phyloP scores from a whole-genome alignment of 768 basidiomycete genomes.

The Psilocybe sp. region DNA sequence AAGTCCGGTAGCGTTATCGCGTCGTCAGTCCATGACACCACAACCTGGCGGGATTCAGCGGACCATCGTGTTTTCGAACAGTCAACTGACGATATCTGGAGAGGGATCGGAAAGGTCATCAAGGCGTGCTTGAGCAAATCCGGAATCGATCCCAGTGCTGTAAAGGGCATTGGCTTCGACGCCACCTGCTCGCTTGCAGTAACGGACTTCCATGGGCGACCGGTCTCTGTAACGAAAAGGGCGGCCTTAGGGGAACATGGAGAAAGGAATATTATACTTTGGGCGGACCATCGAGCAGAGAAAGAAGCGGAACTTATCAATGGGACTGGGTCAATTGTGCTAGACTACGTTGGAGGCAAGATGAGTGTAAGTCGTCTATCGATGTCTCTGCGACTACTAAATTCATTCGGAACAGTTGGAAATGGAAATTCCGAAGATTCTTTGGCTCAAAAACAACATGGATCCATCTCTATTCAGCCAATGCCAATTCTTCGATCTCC shows the following conservation, averaged over 20 bases:
- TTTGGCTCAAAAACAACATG: slow-evolving; percentile 96
- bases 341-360: slow-evolving; percentile 93
- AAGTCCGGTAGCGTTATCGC: slow-evolving; percentile 67
- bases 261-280: slow-evolving; percentile 86
- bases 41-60: slow-evolving; percentile 77
- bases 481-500: slow-evolving; percentile 87
- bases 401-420: slow-evolving; percentile 58
- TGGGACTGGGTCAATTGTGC: slow-evolving; percentile 72
- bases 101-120: slow-evolving; percentile 57
- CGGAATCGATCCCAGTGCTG: slow-evolving; percentile 49
- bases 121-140: slow-evolving; percentile 61
- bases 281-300: slow-evolving; percentile 96
- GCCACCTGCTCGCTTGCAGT: slow-evolving; percentile 97
- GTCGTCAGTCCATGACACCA: slow-evolving; percentile 78
- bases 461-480: slow-evolving; percentile 58
- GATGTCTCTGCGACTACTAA: slow-evolving; percentile 1
- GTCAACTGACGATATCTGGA: slow-evolving; percentile 88
- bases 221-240: slow-evolving; percentile 73
- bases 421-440: slow-evolving; percentile 97
- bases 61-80: slow-evolving; percentile 98
- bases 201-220: slow-evolving; percentile 66
- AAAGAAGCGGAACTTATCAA: slow-evolving; percentile 92
- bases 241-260: slow-evolving; percentile 58
- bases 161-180: slow-evolving; percentile 92
- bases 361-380: slow-evolving; percentile 70